Evolutionary conservation across 306 rosid genomes (phyloP), one percentile per base, ranked within the genome.

Genomic region (Glycine tomentella): DNA sequence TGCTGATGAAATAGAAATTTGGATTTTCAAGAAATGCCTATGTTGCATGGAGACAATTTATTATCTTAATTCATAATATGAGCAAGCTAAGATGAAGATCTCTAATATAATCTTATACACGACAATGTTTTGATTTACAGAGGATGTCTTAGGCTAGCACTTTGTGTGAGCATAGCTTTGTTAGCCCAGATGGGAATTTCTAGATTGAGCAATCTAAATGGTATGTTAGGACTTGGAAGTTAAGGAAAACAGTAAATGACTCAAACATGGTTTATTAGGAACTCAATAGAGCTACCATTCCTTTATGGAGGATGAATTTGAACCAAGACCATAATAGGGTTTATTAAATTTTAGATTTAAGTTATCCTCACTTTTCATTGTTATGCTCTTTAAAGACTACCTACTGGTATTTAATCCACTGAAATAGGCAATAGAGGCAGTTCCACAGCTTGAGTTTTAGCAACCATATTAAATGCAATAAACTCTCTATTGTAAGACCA

Each of bases 201-300:
- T 50, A 67, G 61, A 53, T 25, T 25, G 1, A 49, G 45, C n/a
- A 7, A 57, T 55, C 80, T 25, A 72, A 17, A 69, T 14, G 62
- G 48, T 46, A 68, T 68, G 53, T 67, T 68, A 53, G 76, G 36
- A 77, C 44, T 31, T 63, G 48, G 34, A 84, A 59, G 53, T 65
- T 74, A 40, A 31, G 55, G 53, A 48, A 74, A 59, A 74, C n/a
- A 52, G 76, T 15, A 55, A 65, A 74, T 58, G 51, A 38, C 68
- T 44, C 51, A 57, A 16, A 14, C 20, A 49, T 36, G 63, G 34
- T 57, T 57, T 17, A 56, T 56, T 33, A 33, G 45, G 16, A 59
- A 9, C 59, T 40, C 7, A 50, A 56, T 48, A 7, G 36, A 78
- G 76, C 51, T 51, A 59, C 3, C 15, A 11, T 57, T 20, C 59